These are phyloP conservation scores for Pleurotus sapidus DNA, from an alignment of 768 basidiomycete species.

Conservation along the genomic window DNA sequence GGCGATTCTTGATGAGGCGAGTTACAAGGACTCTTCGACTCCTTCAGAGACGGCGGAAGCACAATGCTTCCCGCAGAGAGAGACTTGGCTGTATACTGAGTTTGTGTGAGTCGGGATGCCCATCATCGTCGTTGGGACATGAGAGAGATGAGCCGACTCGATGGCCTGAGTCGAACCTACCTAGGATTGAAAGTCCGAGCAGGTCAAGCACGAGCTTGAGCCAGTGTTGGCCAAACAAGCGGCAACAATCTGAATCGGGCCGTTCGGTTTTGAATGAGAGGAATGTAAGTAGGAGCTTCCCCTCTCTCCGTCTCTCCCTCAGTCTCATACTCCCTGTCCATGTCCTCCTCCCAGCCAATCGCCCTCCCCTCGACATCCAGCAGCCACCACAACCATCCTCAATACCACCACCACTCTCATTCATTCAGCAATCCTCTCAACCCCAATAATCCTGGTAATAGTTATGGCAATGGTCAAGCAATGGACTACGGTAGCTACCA, in stretches of 20 bases:
- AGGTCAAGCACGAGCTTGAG: neutral
- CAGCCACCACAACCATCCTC: slow-evolving; percentile 15
- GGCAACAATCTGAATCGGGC: neutral
- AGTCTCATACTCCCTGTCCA: slow-evolving; percentile 10
- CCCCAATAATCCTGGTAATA: neutral
- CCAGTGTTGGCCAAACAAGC: neutral
- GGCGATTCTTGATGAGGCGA: too few species aligned
- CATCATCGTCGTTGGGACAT: neutral
- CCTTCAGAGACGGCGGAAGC: neutral
- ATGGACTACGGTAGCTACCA: slow-evolving; percentile 9
- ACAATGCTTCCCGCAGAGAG: neutral
- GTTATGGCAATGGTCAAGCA: neutral
- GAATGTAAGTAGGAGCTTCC: neutral
- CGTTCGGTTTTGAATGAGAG: slow-evolving; percentile 1
- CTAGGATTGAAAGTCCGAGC: too few species aligned
- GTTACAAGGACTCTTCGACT: too few species aligned
- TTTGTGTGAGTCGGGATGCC: too few species aligned
- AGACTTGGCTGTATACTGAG: too few species aligned
- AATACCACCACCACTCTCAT: slow-evolving; percentile 20
- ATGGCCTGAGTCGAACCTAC: neutral
- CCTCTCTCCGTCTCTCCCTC: slow-evolving; percentile 2
- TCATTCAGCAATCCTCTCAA: neutral
- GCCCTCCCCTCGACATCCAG: slow-evolving; percentile 34
- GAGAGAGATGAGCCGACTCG: neutral
- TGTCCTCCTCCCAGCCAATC: slow-evolving; percentile 41